Conservation (phyloP, 495 filamentous ascomycete species). For the Penicillium herquei region DNA sequence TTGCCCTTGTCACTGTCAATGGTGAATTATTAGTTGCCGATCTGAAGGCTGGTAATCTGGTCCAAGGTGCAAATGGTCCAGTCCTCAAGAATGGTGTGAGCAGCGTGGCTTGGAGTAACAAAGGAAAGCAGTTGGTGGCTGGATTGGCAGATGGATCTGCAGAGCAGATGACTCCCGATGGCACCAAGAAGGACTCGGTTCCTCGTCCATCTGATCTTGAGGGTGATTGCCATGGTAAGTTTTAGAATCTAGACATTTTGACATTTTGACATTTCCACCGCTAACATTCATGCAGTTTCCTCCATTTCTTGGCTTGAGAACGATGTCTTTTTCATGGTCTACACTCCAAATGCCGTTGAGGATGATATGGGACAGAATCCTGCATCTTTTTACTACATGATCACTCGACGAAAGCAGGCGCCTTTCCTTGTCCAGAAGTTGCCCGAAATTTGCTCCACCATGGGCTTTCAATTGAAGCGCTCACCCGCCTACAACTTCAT, state of each 20-base stretch:
- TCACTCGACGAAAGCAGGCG: constrained; percentile 58
- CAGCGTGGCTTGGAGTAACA: constrained; percentile 86
- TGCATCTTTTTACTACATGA: constrained; percentile 68
- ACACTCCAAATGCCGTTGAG: constrained; percentile 62
- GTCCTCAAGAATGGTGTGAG: constrained; percentile 72
- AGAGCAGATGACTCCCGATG: constrained; percentile 80
- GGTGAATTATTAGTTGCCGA: constrained; percentile 85
- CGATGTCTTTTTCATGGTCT: constrained; percentile 74
- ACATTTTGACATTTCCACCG: background rate
- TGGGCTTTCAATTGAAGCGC: constrained; percentile 53
- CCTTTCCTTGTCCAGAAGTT: constrained; percentile 70
- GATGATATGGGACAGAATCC: constrained; percentile 50
- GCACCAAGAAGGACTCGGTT: constrained; percentile 69
- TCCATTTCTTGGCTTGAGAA: constrained; percentile 88
- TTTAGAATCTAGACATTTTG: background rate
- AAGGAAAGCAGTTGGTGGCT: constrained; percentile 89
- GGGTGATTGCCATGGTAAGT: constrained; percentile 63
- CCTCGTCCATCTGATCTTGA: constrained; percentile 72
- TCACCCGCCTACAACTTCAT: constrained; percentile 73
- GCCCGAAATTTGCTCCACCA: constrained; percentile 67
- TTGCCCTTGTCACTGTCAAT: constrained; percentile 75
- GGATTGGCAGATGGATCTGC: constrained; percentile 80
- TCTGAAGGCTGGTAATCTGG: constrained; percentile 61
- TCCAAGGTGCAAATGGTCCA: constrained; percentile 61
- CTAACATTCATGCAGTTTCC: constrained; percentile 59